Conservation (phyloP, 2,329 filamentous ascomycete species). For the Cordyceps cateniannulata region DNA sequence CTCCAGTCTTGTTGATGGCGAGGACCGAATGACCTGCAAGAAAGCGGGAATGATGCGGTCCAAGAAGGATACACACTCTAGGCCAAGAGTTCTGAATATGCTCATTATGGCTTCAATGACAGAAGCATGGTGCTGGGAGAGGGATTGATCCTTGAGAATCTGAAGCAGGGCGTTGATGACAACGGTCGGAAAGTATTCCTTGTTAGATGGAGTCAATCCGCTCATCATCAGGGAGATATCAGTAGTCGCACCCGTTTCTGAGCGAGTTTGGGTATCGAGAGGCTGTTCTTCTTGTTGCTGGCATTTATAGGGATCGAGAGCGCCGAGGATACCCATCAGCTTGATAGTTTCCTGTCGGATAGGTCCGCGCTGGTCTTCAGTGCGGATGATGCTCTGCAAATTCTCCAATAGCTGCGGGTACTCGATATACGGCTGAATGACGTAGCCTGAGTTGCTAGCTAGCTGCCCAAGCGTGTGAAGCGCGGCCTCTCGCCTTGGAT, state of each 20-base stretch:
- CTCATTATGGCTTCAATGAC: constrained; percentile 98
- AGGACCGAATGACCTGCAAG: constrained; percentile 77
- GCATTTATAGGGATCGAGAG: constrained; percentile 92
- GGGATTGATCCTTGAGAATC: constrained; percentile 83
- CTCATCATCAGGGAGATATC: constrained; percentile 99
- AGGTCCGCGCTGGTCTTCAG: constrained; percentile 75
- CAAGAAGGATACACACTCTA: constrained; percentile 94
- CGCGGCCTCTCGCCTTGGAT: constrained; percentile 83
- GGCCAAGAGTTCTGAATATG: constrained; percentile 90
- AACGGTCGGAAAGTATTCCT: constrained; percentile 97
- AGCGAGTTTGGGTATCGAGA: constrained; percentile 68
- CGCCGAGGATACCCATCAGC: constrained; percentile 89
- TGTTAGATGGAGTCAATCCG: constrained; percentile 89
- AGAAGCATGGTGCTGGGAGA: constrained; percentile 83
- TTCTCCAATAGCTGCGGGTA: constrained; percentile 92
- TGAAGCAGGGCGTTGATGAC: constrained; percentile 93
- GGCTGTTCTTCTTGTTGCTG: constrained; percentile 88
- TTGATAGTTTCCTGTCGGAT: constrained; percentile 93
- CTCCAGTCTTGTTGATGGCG: constrained; percentile 71
- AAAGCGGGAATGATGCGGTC: constrained; percentile 93
- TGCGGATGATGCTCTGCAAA: constrained; percentile 87
- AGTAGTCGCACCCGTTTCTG: constrained; percentile 62
- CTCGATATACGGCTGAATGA: constrained; percentile 91
- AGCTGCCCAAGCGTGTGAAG: constrained; percentile 86
- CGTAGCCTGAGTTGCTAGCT: constrained; percentile 94